phyloP scores from a whole-genome alignment of 1,139 yeast genomes.

The Diutina mesorugosa region DNA sequence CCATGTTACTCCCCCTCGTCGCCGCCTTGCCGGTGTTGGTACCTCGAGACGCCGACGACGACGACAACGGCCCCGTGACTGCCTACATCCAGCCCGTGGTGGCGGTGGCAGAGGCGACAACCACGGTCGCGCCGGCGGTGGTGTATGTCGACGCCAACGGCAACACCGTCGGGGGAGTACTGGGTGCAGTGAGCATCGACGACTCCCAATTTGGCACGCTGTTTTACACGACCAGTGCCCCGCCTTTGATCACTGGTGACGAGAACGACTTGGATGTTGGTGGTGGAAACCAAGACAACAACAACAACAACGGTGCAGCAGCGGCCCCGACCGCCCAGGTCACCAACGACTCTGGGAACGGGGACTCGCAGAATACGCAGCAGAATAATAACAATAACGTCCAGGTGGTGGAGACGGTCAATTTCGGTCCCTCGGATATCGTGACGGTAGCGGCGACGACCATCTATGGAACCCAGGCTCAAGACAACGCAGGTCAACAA shows the following conservation, averaged over 20 bases:
- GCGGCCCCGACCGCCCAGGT: neutral
- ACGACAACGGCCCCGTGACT: neutral
- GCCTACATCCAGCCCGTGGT: neutral
- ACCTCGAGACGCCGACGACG: neutral
- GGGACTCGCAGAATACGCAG: neutral
- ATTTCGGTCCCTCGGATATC: neutral
- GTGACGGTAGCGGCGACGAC: neutral
- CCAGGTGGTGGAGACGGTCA: neutral
- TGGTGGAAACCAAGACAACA: neutral
- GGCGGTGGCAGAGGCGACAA: neutral
- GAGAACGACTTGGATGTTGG: neutral
- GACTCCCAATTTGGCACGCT: neutral
- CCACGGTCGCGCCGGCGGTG: neutral
- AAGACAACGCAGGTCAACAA: neutral
- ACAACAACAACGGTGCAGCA: neutral
- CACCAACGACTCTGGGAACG: neutral
- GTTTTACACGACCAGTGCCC: neutral
- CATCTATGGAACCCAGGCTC: neutral
- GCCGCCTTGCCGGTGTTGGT: neutral
- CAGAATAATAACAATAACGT: no score
- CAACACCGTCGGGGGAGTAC: neutral
- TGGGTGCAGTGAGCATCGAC: neutral
- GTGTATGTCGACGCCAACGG: neutral
- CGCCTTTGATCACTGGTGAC: neutral
- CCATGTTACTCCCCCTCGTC: neutral